Percentiles rank a stretch among this genome's conserved stretches.
Conservation (phyloP, 495 filamentous ascomycete genomes). For the Neurospora cerealis region DNA sequence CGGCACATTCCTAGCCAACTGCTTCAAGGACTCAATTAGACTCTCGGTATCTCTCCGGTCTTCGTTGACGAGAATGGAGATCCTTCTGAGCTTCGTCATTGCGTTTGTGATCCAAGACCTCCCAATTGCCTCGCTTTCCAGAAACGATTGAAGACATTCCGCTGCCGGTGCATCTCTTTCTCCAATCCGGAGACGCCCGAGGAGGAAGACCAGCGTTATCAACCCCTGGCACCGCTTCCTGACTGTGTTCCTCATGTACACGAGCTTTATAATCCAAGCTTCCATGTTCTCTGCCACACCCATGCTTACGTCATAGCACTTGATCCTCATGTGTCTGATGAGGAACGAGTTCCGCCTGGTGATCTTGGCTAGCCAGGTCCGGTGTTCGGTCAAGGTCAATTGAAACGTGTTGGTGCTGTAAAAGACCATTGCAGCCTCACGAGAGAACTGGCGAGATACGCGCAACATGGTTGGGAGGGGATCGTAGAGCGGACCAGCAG, state of each 20-base stretch:
- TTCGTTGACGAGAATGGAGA: neutral
- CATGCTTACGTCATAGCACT: neutral
- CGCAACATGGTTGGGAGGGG: neutral
- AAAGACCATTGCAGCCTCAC: neutral
- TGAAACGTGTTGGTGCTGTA: neutral
- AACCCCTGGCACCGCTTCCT: neutral
- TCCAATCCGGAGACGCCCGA: too few relatives aligned
- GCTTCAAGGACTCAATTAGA: fast-evolving
- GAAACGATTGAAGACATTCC: neutral
- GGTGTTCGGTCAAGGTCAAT: neutral
- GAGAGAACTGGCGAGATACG: neutral
- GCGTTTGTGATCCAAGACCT: neutral
- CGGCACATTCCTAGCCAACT: neutral
- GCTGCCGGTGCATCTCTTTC: too few relatives aligned
- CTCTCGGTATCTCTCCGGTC: neutral
- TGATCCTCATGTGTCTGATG: neutral
- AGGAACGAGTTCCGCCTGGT: neutral
- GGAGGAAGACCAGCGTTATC: neutral
- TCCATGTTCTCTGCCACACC: conserved; percentile 1
- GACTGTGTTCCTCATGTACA: conserved; percentile 18
- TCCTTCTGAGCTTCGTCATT: neutral
- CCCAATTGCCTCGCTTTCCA: neutral
- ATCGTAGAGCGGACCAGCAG: neutral
- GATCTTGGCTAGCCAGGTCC: neutral
- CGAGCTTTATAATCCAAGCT: conserved; percentile 37